Conservation (phyloP, 495 filamentous ascomycete species). For the Penicillium egyptiacum region DNA sequence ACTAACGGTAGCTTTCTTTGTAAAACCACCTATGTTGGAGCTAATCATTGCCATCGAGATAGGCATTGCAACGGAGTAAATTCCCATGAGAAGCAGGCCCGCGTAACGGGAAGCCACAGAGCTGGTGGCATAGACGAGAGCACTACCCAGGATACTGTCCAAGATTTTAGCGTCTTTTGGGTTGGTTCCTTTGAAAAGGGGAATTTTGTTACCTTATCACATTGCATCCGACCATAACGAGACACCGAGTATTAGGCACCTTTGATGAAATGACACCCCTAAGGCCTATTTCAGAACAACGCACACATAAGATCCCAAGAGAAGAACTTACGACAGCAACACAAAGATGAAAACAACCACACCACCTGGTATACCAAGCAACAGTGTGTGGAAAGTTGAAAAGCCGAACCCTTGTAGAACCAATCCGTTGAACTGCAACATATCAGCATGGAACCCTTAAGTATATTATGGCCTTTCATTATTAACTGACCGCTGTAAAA, state of each 20-base stretch:
- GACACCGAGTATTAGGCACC: slow-evolving; percentile 21
- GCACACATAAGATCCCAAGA: neutral
- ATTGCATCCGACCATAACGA: slow-evolving; percentile 17
- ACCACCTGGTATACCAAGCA: slow-evolving; percentile 33
- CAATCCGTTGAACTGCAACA: slow-evolving; percentile 33
- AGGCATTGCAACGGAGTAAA: slow-evolving; percentile 26
- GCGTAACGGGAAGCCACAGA: slow-evolving; percentile 40
- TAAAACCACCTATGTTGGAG: slow-evolving; percentile 38
- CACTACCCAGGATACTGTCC: slow-evolving; percentile 22
- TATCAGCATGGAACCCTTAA: neutral
- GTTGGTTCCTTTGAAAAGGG: neutral
- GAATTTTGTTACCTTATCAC: slow-evolving; percentile 6
- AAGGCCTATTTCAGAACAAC: neutral
- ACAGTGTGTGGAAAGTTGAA: slow-evolving; percentile 30
- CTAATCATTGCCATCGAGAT: slow-evolving; percentile 30
- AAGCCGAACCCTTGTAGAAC: slow-evolving; percentile 40
- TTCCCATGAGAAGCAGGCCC: slow-evolving; percentile 27
- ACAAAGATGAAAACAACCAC: slow-evolving; percentile 22
- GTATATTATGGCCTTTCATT: neutral
- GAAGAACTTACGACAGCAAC: slow-evolving; percentile 16
- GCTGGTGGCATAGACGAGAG: slow-evolving; percentile 32
- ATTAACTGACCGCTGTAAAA: slow-evolving; percentile 28
- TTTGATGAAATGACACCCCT: slow-evolving; percentile 20
- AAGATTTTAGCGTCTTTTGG: neutral
- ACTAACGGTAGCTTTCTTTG: slow-evolving; percentile 30